Conservation (phyloP, 129 eudicot species). For the Ambrosia artemisiifolia region DNA sequence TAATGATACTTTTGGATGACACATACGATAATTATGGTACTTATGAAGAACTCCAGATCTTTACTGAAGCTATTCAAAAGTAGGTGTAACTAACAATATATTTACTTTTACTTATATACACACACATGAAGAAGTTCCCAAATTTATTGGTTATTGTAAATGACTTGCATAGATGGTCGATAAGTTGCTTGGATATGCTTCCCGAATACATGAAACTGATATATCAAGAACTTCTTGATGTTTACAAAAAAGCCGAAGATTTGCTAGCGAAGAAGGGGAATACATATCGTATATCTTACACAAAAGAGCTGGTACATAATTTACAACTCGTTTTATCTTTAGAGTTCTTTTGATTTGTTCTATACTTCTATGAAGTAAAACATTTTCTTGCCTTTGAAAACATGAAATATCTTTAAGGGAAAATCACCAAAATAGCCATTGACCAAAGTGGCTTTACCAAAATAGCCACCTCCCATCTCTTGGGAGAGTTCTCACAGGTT, state of each 20-base stretch:
- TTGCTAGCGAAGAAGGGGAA: conserved; percentile 18
- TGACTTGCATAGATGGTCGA: conserved; percentile 19
- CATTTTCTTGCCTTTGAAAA: too few relatives aligned
- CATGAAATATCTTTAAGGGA: too few relatives aligned
- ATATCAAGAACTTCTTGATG: conserved; percentile 13
- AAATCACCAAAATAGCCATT: too few relatives aligned
- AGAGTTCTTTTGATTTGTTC: not conserved
- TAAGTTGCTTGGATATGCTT: conserved; percentile 26
- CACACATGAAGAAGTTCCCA: not conserved
- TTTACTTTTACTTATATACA: not conserved
- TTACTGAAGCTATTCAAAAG: conserved; percentile 49
- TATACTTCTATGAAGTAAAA: too few relatives aligned
- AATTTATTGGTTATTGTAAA: not conserved
- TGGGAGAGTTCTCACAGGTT: too few relatives aligned
- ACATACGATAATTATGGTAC: conserved; percentile 57
- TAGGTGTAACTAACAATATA: not conserved
- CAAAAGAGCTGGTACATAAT: conserved; percentile 14
- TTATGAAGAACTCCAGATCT: conserved; percentile 38
- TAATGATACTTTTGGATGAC: conserved; percentile 43
- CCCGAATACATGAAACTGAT: conserved; percentile 28
- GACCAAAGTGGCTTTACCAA: too few relatives aligned
- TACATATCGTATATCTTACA: not conserved
- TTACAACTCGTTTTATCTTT: not conserved
- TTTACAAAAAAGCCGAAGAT: conserved; percentile 20
- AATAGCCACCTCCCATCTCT: too few relatives aligned